Conservation (phyloP, 192 early-diverging fungal genomes). For the Coemansia erecta region DNA sequence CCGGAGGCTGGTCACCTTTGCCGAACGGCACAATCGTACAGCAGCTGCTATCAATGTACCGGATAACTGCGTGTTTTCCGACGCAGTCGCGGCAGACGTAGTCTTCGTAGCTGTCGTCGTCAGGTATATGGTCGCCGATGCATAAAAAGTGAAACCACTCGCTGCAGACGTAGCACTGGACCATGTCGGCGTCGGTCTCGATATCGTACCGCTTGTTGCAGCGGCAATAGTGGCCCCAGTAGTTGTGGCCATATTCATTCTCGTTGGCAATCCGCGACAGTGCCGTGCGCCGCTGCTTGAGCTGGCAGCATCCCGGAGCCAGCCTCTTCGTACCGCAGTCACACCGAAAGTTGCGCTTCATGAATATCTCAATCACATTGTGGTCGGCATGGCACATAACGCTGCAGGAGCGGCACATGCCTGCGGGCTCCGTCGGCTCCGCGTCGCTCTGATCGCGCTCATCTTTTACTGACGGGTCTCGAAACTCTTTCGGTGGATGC, state of each 20-base stretch:
- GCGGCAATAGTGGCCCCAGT: slow-evolving; percentile 79
- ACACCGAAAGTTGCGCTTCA: slow-evolving; percentile 81
- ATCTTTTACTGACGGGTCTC: not conserved
- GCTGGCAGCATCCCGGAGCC: slow-evolving; percentile 22
- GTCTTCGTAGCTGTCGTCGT: slow-evolving; percentile 25
- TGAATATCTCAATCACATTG: slow-evolving; percentile 82
- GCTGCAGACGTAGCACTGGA: slow-evolving; percentile 83
- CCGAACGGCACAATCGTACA: not conserved
- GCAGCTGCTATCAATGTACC: slow-evolving; percentile 20
- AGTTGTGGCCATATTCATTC: slow-evolving; percentile 86
- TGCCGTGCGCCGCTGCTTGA: slow-evolving; percentile 20
- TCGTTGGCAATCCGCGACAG: slow-evolving; percentile 50
- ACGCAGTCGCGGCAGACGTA: slow-evolving; percentile 48
- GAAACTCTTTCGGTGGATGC: slow-evolving; percentile 26
- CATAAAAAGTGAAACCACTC: slow-evolving; percentile 81
- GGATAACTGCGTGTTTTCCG: slow-evolving; percentile 19
- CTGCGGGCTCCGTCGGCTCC: slow-evolving; percentile 37
- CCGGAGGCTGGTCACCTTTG: no score
- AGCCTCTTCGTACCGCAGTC: slow-evolving; percentile 75
- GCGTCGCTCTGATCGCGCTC: not conserved
- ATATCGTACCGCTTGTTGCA: slow-evolving; percentile 78
- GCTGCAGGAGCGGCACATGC: slow-evolving; percentile 77
- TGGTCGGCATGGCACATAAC: slow-evolving; percentile 75
- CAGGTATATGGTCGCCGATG: slow-evolving; percentile 56
- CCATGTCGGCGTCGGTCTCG: slow-evolving; percentile 73